Conservation (phyloP, 2,329 filamentous ascomycete species). For the Fusarium ramigenum region DNA sequence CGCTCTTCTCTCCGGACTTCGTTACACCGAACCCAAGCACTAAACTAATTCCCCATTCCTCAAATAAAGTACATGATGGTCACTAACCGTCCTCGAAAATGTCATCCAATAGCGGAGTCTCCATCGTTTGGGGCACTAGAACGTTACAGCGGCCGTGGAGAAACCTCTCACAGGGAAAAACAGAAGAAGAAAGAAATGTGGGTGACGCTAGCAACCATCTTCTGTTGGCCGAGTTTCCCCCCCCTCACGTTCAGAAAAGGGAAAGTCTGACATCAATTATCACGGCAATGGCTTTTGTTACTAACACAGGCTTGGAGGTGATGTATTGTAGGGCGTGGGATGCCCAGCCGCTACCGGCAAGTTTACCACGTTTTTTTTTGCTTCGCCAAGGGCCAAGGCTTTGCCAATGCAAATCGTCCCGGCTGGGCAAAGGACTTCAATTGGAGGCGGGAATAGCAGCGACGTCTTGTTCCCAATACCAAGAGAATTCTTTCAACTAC, state of each 20-base stretch:
- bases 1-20: slow-evolving; percentile 5
- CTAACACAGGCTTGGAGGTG: background rate
- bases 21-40: slow-evolving; percentile 25
- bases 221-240: slow-evolving; percentile 7
- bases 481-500: background rate
- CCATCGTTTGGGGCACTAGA: slow-evolving; percentile 7
- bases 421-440: slow-evolving; percentile 23
- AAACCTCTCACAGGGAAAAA: background rate
- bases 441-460: slow-evolving; percentile 38
- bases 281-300: background rate
- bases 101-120: slow-evolving; percentile 24
- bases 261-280: background rate
- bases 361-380: slow-evolving; percentile 10
- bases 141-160: slow-evolving; percentile 22
- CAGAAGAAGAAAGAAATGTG: background rate
- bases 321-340: background rate
- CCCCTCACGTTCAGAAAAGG: background rate
- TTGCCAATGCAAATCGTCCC: slow-evolving; percentile 22
- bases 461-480: background rate
- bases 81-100: background rate
- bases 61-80: background rate
- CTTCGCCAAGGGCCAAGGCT: slow-evolving; percentile 26
- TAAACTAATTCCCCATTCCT: background rate
- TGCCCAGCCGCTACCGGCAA: slow-evolving; percentile 23
- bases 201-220: slow-evolving; percentile 1